A percentile compares a stretch with the other conserved stretches of the same genome.
These are phyloP conservation scores for Penicillium sp. DNA, from an alignment of 2,329 filamentous ascomycete species.

Conservation along the genomic window DNA sequence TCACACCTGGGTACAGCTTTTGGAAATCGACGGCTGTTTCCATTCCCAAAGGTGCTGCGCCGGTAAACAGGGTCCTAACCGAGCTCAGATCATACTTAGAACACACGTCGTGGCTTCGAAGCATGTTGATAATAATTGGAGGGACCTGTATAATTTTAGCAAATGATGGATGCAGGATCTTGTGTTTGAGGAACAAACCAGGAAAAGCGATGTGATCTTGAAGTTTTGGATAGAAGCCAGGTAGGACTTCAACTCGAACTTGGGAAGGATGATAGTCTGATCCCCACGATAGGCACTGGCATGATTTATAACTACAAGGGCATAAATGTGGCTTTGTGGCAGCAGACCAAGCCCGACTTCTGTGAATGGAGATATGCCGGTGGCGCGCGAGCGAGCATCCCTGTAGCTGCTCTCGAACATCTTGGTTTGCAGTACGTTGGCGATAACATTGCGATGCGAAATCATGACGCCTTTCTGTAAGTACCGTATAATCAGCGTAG, in stretches of 20 bases:
- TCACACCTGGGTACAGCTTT: conserved; percentile 64
- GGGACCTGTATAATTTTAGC: conserved; percentile 57
- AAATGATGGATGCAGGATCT: not conserved
- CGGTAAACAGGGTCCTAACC: conserved; percentile 67
- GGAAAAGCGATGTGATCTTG: conserved; percentile 66
- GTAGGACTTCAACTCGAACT: conserved; percentile 71
- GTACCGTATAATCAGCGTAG: conserved; percentile 8
- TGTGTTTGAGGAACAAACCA: conserved; percentile 53
- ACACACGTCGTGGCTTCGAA: conserved; percentile 63
- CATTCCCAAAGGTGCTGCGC: conserved; percentile 74
- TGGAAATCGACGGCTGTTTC: conserved; percentile 69
- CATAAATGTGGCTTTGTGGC: conserved; percentile 81
- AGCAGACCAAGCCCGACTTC: conserved; percentile 68
- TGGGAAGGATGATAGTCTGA: conserved; percentile 67
- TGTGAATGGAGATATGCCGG: conserved; percentile 51
- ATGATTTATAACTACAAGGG: conserved; percentile 70
- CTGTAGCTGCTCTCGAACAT: conserved; percentile 50
- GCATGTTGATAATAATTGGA: conserved; percentile 76
- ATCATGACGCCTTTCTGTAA: conserved; percentile 79
- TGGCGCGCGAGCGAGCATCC: conserved; percentile 18
- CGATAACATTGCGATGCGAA: conserved; percentile 75
- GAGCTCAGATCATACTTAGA: conserved; percentile 71
- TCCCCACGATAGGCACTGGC: conserved; percentile 69
- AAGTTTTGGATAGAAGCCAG: conserved; percentile 66
- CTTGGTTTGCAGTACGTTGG: conserved; percentile 67